Conservation (phyloP, 2,329 filamentous ascomycete genomes). For the Ophiostoma montium region DNA sequence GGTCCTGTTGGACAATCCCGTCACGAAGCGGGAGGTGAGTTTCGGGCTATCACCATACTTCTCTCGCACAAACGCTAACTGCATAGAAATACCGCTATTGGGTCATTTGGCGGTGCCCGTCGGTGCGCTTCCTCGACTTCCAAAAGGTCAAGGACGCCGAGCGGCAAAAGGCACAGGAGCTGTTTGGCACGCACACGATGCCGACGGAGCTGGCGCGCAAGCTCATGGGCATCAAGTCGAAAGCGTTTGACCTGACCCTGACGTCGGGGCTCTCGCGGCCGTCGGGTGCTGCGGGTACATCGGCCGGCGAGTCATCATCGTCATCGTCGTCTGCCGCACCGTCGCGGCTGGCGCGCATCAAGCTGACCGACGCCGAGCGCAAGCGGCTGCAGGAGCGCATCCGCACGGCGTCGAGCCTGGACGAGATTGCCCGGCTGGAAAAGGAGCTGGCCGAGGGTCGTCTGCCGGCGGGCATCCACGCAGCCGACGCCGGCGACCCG, state of each 20-base stretch:
- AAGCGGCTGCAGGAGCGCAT: slow-evolving; percentile 77
- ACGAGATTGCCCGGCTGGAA: slow-evolving; percentile 81
- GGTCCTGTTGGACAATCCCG: slow-evolving; percentile 73
- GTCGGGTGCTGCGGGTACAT: neutral
- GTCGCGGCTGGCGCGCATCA: slow-evolving; percentile 60
- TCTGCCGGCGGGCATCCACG: slow-evolving; percentile 55
- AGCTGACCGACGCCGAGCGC: slow-evolving; percentile 79
- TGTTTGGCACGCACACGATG: slow-evolving; percentile 69
- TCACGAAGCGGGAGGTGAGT: slow-evolving; percentile 82
- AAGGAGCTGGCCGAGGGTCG: slow-evolving; percentile 83
- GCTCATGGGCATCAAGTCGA: slow-evolving; percentile 73
- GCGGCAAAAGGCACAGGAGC: slow-evolving; percentile 56
- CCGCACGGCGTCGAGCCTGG: slow-evolving; percentile 71
- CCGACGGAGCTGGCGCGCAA: slow-evolving; percentile 70
- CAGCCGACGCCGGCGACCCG: slow-evolving; percentile 28
- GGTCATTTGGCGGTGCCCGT: slow-evolving; percentile 75
- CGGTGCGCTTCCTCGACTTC: slow-evolving; percentile 83
- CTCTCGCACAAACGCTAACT: neutral
- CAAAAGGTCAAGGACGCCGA: slow-evolving; percentile 81
- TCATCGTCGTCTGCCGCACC: slow-evolving; percentile 19
- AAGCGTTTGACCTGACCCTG: slow-evolving; percentile 48
- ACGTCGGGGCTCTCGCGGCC: slow-evolving; percentile 27
- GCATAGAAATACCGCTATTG: slow-evolving; percentile 81
- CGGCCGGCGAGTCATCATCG: slow-evolving; percentile 15
- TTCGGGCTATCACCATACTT: neutral